Percentiles rank a stretch among this genome's conserved stretches.
Evolutionary conservation across 1,139 yeast species (phyloP).

Genomic region (Taphrina flavorubra): DNA sequence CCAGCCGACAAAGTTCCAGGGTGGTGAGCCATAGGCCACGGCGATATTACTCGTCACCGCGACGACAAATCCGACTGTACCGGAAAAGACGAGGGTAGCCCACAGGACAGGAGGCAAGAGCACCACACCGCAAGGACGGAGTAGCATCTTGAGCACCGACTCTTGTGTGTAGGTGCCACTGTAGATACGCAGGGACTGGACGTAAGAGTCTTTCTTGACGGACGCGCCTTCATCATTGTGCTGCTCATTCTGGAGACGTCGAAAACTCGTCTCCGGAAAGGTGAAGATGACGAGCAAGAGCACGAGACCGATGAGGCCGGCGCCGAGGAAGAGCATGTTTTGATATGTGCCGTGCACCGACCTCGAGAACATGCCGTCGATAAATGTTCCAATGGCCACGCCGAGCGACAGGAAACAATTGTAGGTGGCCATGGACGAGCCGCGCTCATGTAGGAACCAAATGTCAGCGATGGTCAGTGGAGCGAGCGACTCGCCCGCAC

Average conservation of each 20-base stretch:
- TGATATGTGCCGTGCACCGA: not conserved
- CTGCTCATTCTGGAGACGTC: not conserved
- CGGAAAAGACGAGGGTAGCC: not conserved
- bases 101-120: constrained; percentile 1
- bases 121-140: constrained; percentile 3
- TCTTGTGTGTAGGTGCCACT: not conserved
- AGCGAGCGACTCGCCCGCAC: constrained; percentile 3
- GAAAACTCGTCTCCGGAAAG: constrained; percentile 6
- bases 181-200: not conserved
- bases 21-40: not conserved
- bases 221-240: not conserved
- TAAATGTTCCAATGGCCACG: not conserved
- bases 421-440: not conserved
- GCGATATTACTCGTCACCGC: constrained; percentile 8
- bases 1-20: not conserved
- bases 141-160: constrained; percentile 2
- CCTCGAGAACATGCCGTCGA: constrained; percentile 2
- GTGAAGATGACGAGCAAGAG: constrained; percentile 4
- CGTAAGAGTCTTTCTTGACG: constrained; percentile 1
- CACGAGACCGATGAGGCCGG: not conserved
- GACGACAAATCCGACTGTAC: not conserved
- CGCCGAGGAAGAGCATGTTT: constrained; percentile 1
- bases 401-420: constrained; percentile 3
- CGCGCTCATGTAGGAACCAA: constrained; percentile 10
- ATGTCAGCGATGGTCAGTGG: constrained; percentile 8